Conservation (phyloP, 768 basidiomycete species). For the Tricholomella constricta region DNA sequence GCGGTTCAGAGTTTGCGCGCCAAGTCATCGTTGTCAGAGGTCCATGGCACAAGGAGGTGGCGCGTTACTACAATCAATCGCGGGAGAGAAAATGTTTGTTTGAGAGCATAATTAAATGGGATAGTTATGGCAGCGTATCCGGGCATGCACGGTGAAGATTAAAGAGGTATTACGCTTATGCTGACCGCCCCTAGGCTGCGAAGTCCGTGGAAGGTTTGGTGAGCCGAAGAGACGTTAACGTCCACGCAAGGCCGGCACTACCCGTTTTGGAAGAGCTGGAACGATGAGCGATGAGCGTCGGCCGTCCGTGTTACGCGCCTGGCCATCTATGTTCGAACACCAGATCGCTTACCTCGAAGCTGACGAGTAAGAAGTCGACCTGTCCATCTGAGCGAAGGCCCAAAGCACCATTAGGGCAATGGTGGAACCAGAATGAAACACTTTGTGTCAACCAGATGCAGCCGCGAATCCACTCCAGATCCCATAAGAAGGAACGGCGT, state of each 20-base stretch:
- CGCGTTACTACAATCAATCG: background rate
- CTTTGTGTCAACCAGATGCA: background rate
- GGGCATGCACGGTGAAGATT: too few relatives aligned
- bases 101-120: too few relatives aligned
- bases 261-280: background rate
- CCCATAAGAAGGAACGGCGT: background rate
- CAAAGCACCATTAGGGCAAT: background rate
- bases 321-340: background rate
- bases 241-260: background rate
- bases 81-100: too few relatives aligned
- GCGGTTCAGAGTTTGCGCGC: background rate
- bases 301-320: background rate
- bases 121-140: too few relatives aligned
- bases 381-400: background rate
- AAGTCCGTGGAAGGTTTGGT: background rate
- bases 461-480: background rate
- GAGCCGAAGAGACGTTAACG: conserved; percentile 3
- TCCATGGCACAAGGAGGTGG: background rate
- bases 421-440: background rate
- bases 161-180: background rate
- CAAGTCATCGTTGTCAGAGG: background rate
- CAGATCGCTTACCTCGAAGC: background rate
- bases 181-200: background rate
- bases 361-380: background rate
- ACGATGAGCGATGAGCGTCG: background rate